Conservation (phyloP, 768 basidiomycete species). For the Arthromyces matolae region DNA sequence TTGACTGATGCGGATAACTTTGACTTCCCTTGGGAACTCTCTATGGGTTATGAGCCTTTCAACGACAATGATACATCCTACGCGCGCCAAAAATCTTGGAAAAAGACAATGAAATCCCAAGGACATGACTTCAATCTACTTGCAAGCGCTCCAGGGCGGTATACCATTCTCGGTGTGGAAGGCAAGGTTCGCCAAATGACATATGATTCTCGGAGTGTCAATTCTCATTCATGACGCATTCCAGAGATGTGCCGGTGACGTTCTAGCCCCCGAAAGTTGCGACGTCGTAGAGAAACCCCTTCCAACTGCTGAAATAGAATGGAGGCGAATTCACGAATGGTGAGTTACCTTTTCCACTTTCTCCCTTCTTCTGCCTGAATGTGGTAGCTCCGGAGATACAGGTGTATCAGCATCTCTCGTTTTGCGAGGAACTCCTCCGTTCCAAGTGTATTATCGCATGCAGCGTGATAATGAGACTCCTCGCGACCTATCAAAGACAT, state of each 20-base stretch:
- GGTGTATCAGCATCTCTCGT: constrained; percentile 86
- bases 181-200: constrained; percentile 50
- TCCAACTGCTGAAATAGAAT: constrained; percentile 83
- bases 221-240: constrained; percentile 10
- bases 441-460: constrained; percentile 74
- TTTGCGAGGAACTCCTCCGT: constrained; percentile 86
- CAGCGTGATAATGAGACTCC: constrained; percentile 67
- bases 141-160: constrained; percentile 70
- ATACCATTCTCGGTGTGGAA: constrained; percentile 62
- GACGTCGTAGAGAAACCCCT: constrained; percentile 69
- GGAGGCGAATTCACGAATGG: constrained; percentile 92
- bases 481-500: constrained; percentile 55
- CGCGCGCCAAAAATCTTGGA: constrained; percentile 57
- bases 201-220: neutral
- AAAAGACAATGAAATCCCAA: constrained; percentile 54
- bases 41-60: constrained; percentile 56
- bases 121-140: constrained; percentile 42
- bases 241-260: constrained; percentile 75
- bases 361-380: neutral
- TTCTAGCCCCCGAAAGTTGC: constrained; percentile 80
- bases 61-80: constrained; percentile 31
- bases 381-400: constrained; percentile 76
- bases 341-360: constrained; percentile 25
- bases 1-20: constrained; percentile 52
- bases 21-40: constrained; percentile 67